A percentile compares a stretch with the other conserved stretches of the same genome.
phyloP scores from a whole-genome alignment of 1,284 basidiomycete genomes.

The Leccinum variabile region DNA sequence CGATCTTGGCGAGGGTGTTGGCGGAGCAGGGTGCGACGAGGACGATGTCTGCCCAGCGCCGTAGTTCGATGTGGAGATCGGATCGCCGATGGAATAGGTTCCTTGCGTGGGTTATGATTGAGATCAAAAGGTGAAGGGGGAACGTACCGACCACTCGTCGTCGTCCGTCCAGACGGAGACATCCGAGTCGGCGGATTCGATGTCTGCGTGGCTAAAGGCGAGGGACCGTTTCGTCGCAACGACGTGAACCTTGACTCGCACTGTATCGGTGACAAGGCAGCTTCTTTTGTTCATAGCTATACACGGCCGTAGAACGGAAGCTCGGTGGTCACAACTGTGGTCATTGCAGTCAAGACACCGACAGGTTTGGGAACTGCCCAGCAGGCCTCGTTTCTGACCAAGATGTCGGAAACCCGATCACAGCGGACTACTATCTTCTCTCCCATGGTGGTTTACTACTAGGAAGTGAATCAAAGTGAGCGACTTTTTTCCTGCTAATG shows the following conservation, averaged over 20 bases:
- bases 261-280: too few species aligned
- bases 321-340: too few species aligned
- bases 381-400: slow-evolving; percentile 57
- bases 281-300: too few species aligned
- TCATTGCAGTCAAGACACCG: too few species aligned
- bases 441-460: slow-evolving; percentile 52
- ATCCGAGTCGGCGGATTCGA: neutral
- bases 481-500: neutral
- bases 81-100: slow-evolving; percentile 76
- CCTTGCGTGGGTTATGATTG: slow-evolving; percentile 36
- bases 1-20: slow-evolving; percentile 93
- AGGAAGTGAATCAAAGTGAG: slow-evolving; percentile 40
- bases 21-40: slow-evolving; percentile 94
- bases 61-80: slow-evolving; percentile 96
- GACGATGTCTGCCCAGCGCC: slow-evolving; percentile 95
- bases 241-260: slow-evolving; percentile 74
- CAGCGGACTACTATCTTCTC: slow-evolving; percentile 68
- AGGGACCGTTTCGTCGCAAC: slow-evolving; percentile 80
- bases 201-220: slow-evolving; percentile 49
- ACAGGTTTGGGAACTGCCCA: too few species aligned
- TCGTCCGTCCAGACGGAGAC: neutral
- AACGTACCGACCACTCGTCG: neutral
- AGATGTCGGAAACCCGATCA: slow-evolving; percentile 63
- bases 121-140: neutral
- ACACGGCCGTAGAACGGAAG: too few species aligned